Evolutionary conservation across 163 green algal species (phyloP).

Genomic region (Smithsoniella earleae): DNA sequence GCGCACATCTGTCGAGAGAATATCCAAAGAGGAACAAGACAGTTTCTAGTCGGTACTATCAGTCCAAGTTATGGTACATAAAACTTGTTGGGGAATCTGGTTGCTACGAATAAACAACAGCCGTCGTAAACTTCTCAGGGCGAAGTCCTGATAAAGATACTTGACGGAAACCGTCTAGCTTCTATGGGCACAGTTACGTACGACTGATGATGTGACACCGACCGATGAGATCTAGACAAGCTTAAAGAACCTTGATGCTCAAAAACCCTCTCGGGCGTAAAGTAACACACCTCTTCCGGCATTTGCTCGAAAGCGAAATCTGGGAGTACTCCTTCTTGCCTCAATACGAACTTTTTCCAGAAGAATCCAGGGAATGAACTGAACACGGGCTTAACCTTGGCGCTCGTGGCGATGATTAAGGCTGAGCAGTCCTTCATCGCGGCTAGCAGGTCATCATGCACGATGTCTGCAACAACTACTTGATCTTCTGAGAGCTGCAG

Average conservation of each 20-base stretch:
- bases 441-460: constrained; percentile 32
- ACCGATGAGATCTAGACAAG: neutral
- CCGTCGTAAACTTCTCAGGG: no score
- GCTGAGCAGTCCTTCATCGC: constrained; percentile 47
- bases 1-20: no score
- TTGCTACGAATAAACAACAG: no score
- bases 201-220: no score
- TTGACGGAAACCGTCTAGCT: no score
- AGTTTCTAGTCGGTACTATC: no score
- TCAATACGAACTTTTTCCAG: constrained; percentile 42
- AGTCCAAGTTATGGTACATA: no score
- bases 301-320: constrained; percentile 60
- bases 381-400: constrained; percentile 60
- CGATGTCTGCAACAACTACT: constrained; percentile 4
- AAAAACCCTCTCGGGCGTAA: no score
- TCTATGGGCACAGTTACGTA: no score
- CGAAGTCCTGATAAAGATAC: no score
- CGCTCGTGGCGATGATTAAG: constrained; percentile 58
- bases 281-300: constrained; percentile 46
- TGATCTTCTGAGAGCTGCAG: neutral
- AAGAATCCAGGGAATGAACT: constrained; percentile 45
- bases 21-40: no score
- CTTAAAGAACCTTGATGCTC: neutral
- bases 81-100: no score
- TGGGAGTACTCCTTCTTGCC: constrained; percentile 48